A percentile compares a stretch with the other conserved stretches of the same genome.
These are phyloP conservation scores for Phoma sp. DNA, from an alignment of 2,329 filamentous ascomycete genomes.

Conservation along the genomic window DNA sequence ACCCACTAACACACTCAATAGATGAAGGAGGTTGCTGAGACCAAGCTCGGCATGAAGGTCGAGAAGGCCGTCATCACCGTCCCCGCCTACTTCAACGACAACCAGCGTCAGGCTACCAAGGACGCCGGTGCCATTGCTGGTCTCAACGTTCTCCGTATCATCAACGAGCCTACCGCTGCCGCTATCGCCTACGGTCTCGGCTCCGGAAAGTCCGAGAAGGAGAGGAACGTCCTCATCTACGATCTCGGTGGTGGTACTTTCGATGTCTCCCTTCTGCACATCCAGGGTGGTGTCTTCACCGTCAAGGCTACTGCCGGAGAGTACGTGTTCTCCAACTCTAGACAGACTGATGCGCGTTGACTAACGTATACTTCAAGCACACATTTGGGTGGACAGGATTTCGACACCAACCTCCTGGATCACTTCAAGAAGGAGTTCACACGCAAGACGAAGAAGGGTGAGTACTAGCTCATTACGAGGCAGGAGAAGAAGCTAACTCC, in stretches of 20 bases:
- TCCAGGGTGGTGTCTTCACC: slow-evolving; percentile 98
- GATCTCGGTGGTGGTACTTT: slow-evolving; percentile 99
- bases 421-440: slow-evolving; percentile 97
- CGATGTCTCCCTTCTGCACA: slow-evolving; percentile 99
- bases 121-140: slow-evolving; percentile 97
- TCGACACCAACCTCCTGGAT: slow-evolving; percentile 93
- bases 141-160: slow-evolving; percentile 98
- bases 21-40: slow-evolving; percentile 99
- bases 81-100: slow-evolving; percentile 99
- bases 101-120: slow-evolving; percentile 99
- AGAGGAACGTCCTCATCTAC: slow-evolving; percentile 99
- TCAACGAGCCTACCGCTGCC: slow-evolving; percentile 98
- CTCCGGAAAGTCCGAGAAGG: slow-evolving; percentile 92
- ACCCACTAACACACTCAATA: slow-evolving; percentile 50
- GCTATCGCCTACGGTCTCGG: slow-evolving; percentile 98
- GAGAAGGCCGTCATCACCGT: slow-evolving; percentile 99
- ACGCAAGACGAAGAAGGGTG: slow-evolving; percentile 67
- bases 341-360: neutral
- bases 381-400: slow-evolving; percentile 93
- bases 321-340: neutral
- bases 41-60: slow-evolving; percentile 98
- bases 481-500: too few species aligned
- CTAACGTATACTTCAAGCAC: slow-evolving; percentile 54
- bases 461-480: too few species aligned
- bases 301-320: slow-evolving; percentile 98